Percentiles rank a stretch among this genome's conserved stretches.
Conservation (phyloP, 352 stramenopile species). For the Pythium scleroteichum region DNA sequence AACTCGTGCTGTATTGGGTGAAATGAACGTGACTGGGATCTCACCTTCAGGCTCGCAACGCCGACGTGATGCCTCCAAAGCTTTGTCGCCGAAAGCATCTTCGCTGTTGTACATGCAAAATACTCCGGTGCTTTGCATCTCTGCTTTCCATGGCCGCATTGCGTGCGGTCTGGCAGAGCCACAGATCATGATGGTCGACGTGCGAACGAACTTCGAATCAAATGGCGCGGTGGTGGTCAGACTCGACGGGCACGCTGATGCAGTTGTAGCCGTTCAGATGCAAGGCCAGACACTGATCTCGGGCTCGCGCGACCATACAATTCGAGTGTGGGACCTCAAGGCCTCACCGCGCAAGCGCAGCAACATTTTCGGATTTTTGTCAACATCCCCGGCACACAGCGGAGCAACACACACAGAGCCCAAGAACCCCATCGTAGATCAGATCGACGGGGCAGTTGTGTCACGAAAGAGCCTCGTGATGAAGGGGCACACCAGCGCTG, state of each 20-base stretch:
- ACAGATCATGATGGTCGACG: constrained; percentile 44
- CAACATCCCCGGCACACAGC: constrained; percentile 9
- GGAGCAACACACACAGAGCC: constrained; percentile 21
- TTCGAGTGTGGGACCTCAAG: constrained; percentile 73
- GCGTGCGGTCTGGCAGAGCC: constrained; percentile 51
- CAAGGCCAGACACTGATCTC: constrained; percentile 67
- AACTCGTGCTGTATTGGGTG: background rate
- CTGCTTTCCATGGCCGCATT: constrained; percentile 48
- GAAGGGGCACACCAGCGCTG: constrained; percentile 56
- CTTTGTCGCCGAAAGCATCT: background rate
- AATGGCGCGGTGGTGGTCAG: constrained; percentile 1
- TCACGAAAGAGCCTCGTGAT: constrained; percentile 66
- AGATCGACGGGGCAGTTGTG: constrained; percentile 50
- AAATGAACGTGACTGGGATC: background rate
- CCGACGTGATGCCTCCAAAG: constrained; percentile 9
- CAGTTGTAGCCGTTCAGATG: constrained; percentile 57
- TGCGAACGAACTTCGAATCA: background rate
- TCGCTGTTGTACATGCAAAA: constrained; percentile 13
- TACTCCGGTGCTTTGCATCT: constrained; percentile 55
- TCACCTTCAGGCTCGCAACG: constrained; percentile 3
- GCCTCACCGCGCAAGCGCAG: constrained; percentile 55
- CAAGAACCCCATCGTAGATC: constrained; percentile 26
- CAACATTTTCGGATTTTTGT: constrained; percentile 68
- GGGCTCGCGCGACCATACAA: constrained; percentile 65
- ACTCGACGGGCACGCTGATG: constrained; percentile 61